phyloP scores from a whole-genome alignment of 78 protist genomes.

The Anaeramoeba ignava region DNA sequence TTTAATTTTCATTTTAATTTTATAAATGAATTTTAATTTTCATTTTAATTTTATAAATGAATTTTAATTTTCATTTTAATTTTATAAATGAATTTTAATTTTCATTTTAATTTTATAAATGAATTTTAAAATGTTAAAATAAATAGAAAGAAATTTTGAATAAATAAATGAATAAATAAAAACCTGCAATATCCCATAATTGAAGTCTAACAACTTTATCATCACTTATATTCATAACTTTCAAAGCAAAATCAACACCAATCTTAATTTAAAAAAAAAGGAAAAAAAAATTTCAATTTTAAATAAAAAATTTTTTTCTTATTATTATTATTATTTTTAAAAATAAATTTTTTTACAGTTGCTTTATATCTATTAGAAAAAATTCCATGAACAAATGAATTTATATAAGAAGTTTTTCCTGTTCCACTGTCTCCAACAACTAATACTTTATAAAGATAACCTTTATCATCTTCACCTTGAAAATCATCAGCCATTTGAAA shows the following conservation, averaged over 20 bases:
- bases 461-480: slow-evolving; percentile 15
- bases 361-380: slow-evolving; percentile 11
- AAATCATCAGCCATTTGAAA: no score
- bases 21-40: no score
- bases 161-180: no score
- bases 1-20: no score
- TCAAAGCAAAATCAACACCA: slow-evolving; percentile 22
- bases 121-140: no score
- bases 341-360: no score
- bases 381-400: slow-evolving; percentile 6
- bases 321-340: no score
- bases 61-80: no score
- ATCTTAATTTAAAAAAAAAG: slow-evolving; percentile 8
- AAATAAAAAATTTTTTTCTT: no score
- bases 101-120: no score
- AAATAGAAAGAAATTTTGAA: neutral
- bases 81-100: no score
- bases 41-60: no score
- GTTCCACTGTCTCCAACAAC: slow-evolving; percentile 52
- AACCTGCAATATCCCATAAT: slow-evolving; percentile 22
- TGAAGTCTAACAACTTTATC: slow-evolving; percentile 4
- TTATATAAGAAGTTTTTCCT: slow-evolving; percentile 31
- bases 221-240: neutral
- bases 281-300: neutral
- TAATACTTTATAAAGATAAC: slow-evolving; percentile 40